phyloP scores from a whole-genome alignment of 2,329 filamentous ascomycete species.

The Fusarium tricinctum region DNA sequence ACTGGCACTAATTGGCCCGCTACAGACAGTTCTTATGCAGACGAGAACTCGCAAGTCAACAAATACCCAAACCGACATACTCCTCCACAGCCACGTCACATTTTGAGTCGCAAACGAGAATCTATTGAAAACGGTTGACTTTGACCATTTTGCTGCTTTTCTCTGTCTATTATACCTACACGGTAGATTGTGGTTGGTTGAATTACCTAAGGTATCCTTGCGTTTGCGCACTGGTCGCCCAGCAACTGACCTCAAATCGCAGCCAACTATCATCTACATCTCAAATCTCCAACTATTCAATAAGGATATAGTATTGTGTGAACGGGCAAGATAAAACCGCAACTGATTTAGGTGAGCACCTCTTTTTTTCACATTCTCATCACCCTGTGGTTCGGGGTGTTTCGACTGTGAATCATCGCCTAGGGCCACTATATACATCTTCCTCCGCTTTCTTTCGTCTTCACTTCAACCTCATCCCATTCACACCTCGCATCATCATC shows the following conservation, averaged over 20 bases:
- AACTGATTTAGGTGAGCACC: constrained; percentile 8
- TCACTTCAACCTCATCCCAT: constrained; percentile 21
- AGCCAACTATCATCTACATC: neutral
- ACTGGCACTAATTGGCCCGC: constrained; percentile 5
- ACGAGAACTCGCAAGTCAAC: constrained; percentile 25
- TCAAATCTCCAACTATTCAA: neutral
- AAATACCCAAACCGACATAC: constrained; percentile 10
- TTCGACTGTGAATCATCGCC: constrained; percentile 30
- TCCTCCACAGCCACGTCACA: neutral
- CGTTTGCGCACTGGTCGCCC: constrained; percentile 32
- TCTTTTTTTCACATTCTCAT: neutral
- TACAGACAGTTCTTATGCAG: neutral
- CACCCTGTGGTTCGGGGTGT: neutral
- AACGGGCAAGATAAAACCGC: constrained; percentile 8
- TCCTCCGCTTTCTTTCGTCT: constrained; percentile 16
- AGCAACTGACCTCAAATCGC: constrained; percentile 33
- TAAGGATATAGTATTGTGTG: neutral
- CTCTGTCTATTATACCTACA: neutral
- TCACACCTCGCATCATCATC: constrained; percentile 5
- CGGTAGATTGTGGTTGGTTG: neutral
- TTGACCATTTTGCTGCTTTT: neutral
- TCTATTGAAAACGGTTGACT: neutral
- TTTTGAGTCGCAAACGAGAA: neutral
- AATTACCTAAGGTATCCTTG: neutral
- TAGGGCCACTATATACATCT: neutral